Evolutionary conservation across 2,329 filamentous ascomycete genomes (phyloP), one percentile per base, ranked within the genome.

Genomic region (Aspergillus proliferans): DNA sequence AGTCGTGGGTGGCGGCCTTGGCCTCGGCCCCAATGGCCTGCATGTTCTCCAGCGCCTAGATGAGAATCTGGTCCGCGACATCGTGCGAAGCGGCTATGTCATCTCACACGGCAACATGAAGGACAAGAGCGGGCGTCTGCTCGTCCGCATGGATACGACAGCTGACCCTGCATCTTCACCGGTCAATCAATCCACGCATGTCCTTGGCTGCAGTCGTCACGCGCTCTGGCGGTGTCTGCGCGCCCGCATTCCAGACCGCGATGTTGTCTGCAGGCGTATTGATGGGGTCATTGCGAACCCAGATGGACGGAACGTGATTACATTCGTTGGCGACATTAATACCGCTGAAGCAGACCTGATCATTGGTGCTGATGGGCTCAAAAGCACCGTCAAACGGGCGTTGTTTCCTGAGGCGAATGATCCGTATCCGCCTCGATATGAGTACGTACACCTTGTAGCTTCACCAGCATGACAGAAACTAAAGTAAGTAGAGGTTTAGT

Each of bases 321-420:
- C 52, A 2, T 73, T 74, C 51, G 57, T 52, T 1, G 70, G 72
- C 51, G 64, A 59, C 1, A 67, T 60, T 45, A 15, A 53, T 0
- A 53, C 66, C 14, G 56, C 59, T 8, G 59, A 68, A 40, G 71
- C 65, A 5, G 72, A 74, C 58, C 55, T 75, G 21, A 60, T 75
- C 2, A 66, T 75, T 45, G 71, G 72, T 4, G 69, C 71, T 0
- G 72, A 75, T 56, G 72, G 72, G 0, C 45, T 74, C 14, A 64
- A 65, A 43, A 70, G 69, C 43, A 62, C 59, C 0, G 61, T 62
- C 2, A 69, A 67, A 48, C 62, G 51, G 33, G 65, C 65, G 0
- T 52, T 76, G 19, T 72, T 75, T 44, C 60, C 59, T 0, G 60
- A 63, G 9, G 53, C 60, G 36, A 57, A 64, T 19, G 65, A 69